Conservation (phyloP, 2,329 filamentous ascomycete genomes). For the Coniella vitis region DNA sequence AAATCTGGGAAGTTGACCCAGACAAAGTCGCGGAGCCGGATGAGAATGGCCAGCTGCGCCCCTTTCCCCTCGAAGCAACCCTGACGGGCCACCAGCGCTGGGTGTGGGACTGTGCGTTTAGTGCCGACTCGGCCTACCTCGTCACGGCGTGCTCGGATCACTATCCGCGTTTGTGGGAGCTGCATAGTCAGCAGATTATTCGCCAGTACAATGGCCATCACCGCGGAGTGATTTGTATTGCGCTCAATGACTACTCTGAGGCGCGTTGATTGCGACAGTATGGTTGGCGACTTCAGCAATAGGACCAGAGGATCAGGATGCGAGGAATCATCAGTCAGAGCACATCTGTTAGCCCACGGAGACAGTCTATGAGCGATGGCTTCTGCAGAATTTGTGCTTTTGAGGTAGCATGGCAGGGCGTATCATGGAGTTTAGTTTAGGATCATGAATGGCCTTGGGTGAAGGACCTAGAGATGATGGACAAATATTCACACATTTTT, state of each 20-base stretch:
- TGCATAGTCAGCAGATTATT: conserved; percentile 80
- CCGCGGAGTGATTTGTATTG: conserved; percentile 84
- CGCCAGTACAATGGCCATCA: conserved; percentile 94
- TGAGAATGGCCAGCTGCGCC: conserved; percentile 37
- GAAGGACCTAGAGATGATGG: background rate
- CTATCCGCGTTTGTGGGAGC: conserved; percentile 86
- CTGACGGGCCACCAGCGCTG: conserved; percentile 87
- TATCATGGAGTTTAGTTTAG: background rate
- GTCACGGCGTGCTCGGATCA: conserved; percentile 93
- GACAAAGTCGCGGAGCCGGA: conserved; percentile 35
- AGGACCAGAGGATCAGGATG: conserved; percentile 10
- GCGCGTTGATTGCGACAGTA: conserved; percentile 28
- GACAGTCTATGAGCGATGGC: background rate
- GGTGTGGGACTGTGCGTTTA: conserved; percentile 98
- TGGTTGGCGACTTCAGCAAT: background rate
- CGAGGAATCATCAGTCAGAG: background rate
- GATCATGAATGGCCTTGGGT: background rate
- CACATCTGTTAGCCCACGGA: background rate
- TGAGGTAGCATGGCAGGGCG: background rate
- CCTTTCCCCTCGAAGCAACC: conserved; percentile 77
- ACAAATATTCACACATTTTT: too few relatives aligned
- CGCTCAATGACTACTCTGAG: conserved; percentile 78
- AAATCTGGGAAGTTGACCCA: conserved; percentile 93
- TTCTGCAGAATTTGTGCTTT: background rate
- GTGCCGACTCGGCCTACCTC: conserved; percentile 84